These are phyloP conservation scores for Vaccinium macrocarpon DNA, from an alignment of 148 eudicot genomes.

Conservation along the genomic window DNA sequence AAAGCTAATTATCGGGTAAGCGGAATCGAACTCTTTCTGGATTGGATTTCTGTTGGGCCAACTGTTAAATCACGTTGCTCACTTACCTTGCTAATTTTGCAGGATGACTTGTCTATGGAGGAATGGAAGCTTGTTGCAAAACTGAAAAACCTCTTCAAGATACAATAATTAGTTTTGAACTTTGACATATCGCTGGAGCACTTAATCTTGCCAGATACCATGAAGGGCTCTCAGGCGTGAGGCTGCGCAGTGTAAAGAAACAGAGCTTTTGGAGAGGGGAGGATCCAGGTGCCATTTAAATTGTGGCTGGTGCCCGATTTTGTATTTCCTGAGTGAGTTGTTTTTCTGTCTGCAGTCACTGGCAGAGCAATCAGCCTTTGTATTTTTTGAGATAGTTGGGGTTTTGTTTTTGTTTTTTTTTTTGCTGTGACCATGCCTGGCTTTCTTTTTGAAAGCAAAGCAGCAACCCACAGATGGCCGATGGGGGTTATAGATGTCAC, in stretches of 20 bases:
- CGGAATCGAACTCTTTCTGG: neutral
- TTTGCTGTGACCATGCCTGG: neutral
- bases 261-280: neutral
- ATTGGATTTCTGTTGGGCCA: neutral
- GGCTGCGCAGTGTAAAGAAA: neutral
- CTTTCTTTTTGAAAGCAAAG: neutral
- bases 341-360: neutral
- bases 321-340: neutral
- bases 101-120: slow-evolving; percentile 64
- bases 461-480: neutral
- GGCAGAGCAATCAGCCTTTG: neutral
- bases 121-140: slow-evolving; percentile 65
- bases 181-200: slow-evolving; percentile 12
- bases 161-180: slow-evolving; percentile 30
- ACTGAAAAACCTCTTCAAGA: slow-evolving; percentile 69
- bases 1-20: slow-evolving; percentile 71
- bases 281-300: neutral
- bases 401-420: neutral
- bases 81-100: slow-evolving; percentile 19
- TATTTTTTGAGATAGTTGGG: neutral
- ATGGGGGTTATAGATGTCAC: neutral
- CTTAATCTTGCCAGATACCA: neutral
- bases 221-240: neutral
- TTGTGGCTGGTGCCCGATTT: neutral
- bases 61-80: neutral